Conservation (phyloP, 441 rosid genomes). For the Corymbia citriodora region DNA sequence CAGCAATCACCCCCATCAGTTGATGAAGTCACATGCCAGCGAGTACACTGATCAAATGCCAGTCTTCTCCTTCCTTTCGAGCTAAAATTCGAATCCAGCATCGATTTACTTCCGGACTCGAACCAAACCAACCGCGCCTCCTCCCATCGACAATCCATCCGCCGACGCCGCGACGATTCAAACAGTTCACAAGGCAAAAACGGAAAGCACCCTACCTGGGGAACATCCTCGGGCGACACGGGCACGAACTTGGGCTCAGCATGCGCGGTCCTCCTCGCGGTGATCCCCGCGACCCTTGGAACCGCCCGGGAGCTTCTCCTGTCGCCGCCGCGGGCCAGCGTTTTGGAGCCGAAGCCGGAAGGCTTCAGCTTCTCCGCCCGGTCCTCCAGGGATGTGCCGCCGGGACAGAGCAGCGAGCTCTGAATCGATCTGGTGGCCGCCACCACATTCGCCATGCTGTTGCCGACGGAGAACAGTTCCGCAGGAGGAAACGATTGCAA, state of each 20-base stretch:
- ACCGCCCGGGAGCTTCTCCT: constrained; percentile 18
- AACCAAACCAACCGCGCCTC: not conserved
- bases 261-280: constrained; percentile 44
- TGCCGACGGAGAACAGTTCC: not conserved
- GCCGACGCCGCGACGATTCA: not conserved
- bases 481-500: not conserved
- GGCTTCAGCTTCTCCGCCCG: constrained; percentile 49
- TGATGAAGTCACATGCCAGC: not conserved
- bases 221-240: constrained; percentile 68
- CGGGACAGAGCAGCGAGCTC: constrained; percentile 29
- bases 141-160: not conserved
- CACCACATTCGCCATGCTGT: constrained; percentile 71
- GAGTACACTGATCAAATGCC: not conserved
- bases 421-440: constrained; percentile 67
- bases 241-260: constrained; percentile 64
- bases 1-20: not conserved
- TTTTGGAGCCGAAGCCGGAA: constrained; percentile 38
- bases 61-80: not conserved
- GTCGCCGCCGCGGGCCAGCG: constrained; percentile 23
- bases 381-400: constrained; percentile 44
- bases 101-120: not conserved
- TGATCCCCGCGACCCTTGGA: constrained; percentile 22
- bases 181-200: not conserved
- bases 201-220: constrained; percentile 28
- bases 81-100: not conserved